phyloP scores from a whole-genome alignment of 2,329 filamentous ascomycete species.

The Anisogramma anomala region DNA sequence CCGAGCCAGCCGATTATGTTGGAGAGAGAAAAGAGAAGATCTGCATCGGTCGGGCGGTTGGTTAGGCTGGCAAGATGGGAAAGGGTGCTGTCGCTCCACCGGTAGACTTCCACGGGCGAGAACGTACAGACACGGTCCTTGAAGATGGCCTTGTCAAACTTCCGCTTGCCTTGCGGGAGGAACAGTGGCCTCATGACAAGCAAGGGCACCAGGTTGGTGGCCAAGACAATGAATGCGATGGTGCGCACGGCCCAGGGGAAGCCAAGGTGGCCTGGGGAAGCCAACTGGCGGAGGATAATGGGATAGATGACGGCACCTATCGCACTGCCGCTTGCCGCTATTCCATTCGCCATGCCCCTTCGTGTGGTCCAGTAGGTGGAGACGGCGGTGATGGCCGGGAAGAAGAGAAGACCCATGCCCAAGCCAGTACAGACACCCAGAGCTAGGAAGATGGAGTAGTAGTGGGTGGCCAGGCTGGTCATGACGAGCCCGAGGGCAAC shows the following conservation, averaged over 20 bases:
- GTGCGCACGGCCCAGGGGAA: conserved; percentile 20
- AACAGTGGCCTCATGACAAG: conserved; percentile 24
- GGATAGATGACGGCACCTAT: conserved; percentile 27
- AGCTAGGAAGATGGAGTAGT: conserved; percentile 34
- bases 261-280: conserved; percentile 13
- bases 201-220: conserved; percentile 18
- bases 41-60: too few species aligned
- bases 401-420: conserved; percentile 31
- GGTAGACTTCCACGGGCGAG: neutral
- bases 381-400: conserved; percentile 26
- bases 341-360: conserved; percentile 23
- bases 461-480: conserved; percentile 24
- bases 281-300: conserved; percentile 19
- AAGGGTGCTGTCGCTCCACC: too few species aligned
- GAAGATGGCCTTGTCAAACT: conserved; percentile 28
- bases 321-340: conserved; percentile 23
- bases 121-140: conserved; percentile 26
- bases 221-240: conserved; percentile 21
- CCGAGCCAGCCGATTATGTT: conserved; percentile 2
- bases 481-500: conserved; percentile 37
- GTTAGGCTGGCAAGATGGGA: too few species aligned
- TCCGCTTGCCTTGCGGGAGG: conserved; percentile 23
- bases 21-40: neutral
- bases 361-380: conserved; percentile 23
- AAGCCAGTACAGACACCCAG: conserved; percentile 35